phyloP scores from a whole-genome alignment of 129 eudicot species.

The Centella asiatica region DNA sequence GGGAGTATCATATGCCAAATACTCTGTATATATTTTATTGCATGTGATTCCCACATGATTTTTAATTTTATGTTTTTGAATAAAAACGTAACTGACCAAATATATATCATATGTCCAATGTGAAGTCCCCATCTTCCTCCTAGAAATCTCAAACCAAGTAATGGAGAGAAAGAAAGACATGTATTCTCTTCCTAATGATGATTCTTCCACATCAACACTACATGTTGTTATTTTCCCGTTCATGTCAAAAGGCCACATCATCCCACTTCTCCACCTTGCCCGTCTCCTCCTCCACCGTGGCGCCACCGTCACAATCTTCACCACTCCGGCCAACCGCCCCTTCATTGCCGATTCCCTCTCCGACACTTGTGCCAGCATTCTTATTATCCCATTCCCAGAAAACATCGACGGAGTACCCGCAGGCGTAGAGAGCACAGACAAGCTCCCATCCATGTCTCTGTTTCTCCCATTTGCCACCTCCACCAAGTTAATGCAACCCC shows the following conservation, averaged over 20 bases:
- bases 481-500: conserved; percentile 42
- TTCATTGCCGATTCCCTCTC: conserved; percentile 42
- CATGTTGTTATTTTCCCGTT: conserved; percentile 61
- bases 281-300: conserved; percentile 35
- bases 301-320: conserved; percentile 42
- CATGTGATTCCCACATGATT: no score
- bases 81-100: no score
- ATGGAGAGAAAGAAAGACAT: background rate
- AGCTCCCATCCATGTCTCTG: conserved; percentile 63
- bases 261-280: conserved; percentile 57
- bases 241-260: conserved; percentile 84
- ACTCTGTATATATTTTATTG: no score
- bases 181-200: background rate
- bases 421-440: conserved; percentile 72
- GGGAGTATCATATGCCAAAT: no score
- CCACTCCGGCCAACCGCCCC: conserved; percentile 53
- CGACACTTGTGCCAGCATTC: conserved; percentile 1
- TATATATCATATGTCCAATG: no score
- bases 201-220: conserved; percentile 9
- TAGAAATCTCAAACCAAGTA: background rate
- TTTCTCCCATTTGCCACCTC: conserved; percentile 37
- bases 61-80: no score
- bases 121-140: no score
- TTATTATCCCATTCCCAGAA: conserved; percentile 45
- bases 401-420: conserved; percentile 29